Conservation (phyloP, 108 stramenopile species). For the Cyclotella cryptica region DNA sequence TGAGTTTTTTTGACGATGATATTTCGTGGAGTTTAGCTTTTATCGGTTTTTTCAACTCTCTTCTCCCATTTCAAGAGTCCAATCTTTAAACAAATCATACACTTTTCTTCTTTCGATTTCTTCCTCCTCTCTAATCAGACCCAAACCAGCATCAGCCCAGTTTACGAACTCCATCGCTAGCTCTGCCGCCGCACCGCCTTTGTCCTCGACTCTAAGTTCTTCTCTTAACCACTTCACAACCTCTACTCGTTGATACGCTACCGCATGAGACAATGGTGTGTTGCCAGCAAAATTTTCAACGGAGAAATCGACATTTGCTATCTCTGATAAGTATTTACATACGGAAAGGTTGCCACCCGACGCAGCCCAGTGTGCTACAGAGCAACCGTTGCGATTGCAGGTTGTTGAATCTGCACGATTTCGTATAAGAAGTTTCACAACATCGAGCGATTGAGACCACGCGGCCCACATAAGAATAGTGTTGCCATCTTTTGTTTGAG, state of each 20-base stretch:
- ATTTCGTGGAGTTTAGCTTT: background rate
- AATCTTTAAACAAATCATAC: constrained; percentile 41
- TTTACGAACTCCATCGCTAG: constrained; percentile 49
- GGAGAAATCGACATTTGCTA: constrained; percentile 71
- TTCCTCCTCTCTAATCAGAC: constrained; percentile 33
- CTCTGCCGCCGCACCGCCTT: constrained; percentile 28
- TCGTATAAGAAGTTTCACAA: constrained; percentile 73
- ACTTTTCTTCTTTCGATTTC: constrained; percentile 42
- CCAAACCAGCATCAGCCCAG: constrained; percentile 43
- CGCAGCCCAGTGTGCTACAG: constrained; percentile 83
- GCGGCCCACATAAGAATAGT: constrained; percentile 87
- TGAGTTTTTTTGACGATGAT: background rate
- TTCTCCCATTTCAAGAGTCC: constrained; percentile 33
- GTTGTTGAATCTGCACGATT: constrained; percentile 62
- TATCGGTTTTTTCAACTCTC: background rate
- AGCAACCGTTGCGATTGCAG: constrained; percentile 82
- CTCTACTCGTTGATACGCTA: constrained; percentile 74
- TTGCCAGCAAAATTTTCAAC: constrained; percentile 75
- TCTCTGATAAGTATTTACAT: constrained; percentile 72
- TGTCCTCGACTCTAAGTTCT: constrained; percentile 38
- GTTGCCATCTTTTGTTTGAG: constrained; percentile 82
- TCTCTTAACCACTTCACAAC: constrained; percentile 75
- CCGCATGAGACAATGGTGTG: constrained; percentile 82
- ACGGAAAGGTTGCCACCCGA: constrained; percentile 51
- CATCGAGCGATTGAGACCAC: constrained; percentile 79